These are phyloP conservation scores for Anisodus tanguticus DNA, from an alignment of 257 asterid species.

Conservation along the genomic window DNA sequence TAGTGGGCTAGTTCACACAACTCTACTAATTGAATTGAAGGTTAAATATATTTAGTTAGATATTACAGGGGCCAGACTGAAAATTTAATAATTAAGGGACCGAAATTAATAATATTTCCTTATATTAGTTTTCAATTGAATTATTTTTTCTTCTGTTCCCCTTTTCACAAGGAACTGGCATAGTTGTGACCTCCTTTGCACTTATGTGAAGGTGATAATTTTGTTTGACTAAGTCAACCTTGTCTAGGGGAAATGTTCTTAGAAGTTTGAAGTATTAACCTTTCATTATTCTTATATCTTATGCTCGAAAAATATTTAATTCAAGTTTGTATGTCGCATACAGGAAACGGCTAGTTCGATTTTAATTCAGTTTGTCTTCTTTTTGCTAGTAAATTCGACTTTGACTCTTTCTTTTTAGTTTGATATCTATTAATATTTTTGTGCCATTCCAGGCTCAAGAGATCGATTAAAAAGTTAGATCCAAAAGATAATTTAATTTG, in stretches of 20 bases:
- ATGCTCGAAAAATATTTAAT: not conserved
- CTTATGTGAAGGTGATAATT: not conserved
- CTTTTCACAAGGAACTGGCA: not conserved
- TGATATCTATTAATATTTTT: not conserved
- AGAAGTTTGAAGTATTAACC: not conserved
- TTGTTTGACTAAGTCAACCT: not conserved
- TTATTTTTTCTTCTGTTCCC: not conserved
- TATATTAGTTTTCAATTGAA: not conserved
- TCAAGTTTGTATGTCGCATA: not conserved
- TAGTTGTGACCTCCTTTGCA: not conserved
- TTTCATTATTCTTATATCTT: not conserved
- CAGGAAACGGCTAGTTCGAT: not conserved
- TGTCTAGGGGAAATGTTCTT: not conserved
- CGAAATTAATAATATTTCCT: not conserved
- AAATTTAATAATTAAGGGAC: not conserved
- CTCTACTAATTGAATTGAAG: not conserved
- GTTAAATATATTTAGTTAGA: not conserved
- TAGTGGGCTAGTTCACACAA: not conserved
- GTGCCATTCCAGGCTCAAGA: not conserved
- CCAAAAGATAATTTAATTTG: not conserved
- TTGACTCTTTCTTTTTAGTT: not conserved
- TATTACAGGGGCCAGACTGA: not conserved
- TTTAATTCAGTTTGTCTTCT: not conserved
- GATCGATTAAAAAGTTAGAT: not conserved
- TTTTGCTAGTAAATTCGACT: not conserved